phyloP scores from a whole-genome alignment of 106 monocot genomes.

The Allium sativum region DNA sequence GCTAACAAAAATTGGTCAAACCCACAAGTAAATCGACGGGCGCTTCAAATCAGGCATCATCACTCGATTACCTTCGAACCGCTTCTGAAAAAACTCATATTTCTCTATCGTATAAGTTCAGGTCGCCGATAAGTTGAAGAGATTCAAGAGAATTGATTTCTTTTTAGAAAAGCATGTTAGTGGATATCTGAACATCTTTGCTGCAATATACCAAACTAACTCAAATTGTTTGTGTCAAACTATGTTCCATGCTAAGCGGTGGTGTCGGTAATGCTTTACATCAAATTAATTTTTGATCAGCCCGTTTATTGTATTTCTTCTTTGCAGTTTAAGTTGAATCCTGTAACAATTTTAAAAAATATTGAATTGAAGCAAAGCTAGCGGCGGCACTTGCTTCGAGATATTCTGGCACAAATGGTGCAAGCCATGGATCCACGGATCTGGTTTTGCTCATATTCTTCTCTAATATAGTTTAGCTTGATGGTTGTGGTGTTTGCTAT shows the following conservation, averaged over 20 bases:
- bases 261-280: too few relatives aligned
- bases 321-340: background rate
- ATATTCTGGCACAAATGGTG: slow-evolving; percentile 36
- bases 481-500: background rate
- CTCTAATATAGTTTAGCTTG: background rate
- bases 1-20: too few relatives aligned
- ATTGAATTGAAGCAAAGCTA: slow-evolving; percentile 33
- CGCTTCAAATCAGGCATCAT: too few relatives aligned
- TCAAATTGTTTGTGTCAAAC: background rate
- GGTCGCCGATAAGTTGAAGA: too few relatives aligned
- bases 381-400: slow-evolving; percentile 66
- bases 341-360: background rate
- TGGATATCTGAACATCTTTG: too few relatives aligned
- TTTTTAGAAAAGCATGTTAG: too few relatives aligned
- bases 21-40: too few relatives aligned
- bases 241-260: background rate
- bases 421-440: slow-evolving; percentile 49
- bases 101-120: too few relatives aligned
- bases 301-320: background rate
- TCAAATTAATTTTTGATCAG: background rate
- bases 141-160: too few relatives aligned
- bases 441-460: slow-evolving; percentile 19
- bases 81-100: too few relatives aligned
- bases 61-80: too few relatives aligned
- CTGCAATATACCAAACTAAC: too few relatives aligned